Conservation (phyloP, 2,329 filamentous ascomycete genomes). For the Ophiostoma quercus region DNA sequence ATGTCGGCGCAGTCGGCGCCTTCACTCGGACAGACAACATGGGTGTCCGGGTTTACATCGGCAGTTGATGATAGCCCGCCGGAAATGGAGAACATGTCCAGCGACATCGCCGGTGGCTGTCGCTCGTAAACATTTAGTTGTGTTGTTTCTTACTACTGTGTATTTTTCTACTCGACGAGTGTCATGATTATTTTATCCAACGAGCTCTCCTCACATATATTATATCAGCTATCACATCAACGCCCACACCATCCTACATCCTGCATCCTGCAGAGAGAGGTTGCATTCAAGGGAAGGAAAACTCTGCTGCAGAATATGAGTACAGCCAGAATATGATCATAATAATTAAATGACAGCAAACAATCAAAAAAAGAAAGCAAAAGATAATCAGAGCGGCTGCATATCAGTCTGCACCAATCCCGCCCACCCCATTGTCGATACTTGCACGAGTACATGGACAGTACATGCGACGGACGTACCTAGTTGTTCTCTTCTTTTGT, state of each 20-base stretch:
- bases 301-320: constrained; percentile 9
- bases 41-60: constrained; percentile 4
- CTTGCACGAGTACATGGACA: not conserved
- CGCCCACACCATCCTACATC: not conserved
- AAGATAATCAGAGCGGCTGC: not conserved
- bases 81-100: not conserved
- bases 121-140: not conserved
- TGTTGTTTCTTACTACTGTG: not conserved
- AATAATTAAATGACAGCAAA: not conserved
- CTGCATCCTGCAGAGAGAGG: not conserved
- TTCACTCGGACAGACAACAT: not conserved
- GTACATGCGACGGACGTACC: constrained; percentile 2
- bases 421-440: constrained; percentile 6
- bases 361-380: not conserved
- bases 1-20: not conserved
- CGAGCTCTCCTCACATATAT: not conserved
- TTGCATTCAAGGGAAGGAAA: constrained; percentile 9
- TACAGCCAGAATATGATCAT: not conserved
- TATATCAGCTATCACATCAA: constrained; percentile 6
- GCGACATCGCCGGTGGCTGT: constrained; percentile 2
- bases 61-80: not conserved
- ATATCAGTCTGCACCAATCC: constrained; percentile 12
- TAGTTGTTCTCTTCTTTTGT: not conserved
- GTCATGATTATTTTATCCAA: not conserved
- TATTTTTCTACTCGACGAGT: not conserved